Evolutionary conservation across 2,329 filamentous ascomycete species (phyloP), one percentile per base, ranked within the genome.

Genomic region (Apiospora saccharicola): DNA sequence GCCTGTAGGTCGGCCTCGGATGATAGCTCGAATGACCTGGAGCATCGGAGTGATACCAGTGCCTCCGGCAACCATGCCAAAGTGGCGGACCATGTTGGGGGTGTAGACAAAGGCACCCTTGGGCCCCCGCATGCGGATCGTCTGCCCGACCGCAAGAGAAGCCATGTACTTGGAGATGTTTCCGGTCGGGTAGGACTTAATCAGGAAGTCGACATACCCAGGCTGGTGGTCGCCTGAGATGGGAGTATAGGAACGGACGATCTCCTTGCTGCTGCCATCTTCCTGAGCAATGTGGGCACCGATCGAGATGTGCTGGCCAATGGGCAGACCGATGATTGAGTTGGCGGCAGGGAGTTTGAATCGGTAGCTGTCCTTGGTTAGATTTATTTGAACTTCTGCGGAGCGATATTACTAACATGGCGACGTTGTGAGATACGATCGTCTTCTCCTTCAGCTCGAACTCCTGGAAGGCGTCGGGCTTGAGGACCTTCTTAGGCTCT

Each of bases 31-130:
- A 82, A 98, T 91, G 78, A 99, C 91, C 87, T 99, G 96, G 75
- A 98, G 90, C 96, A 99, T 99, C 74, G 96, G 96, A 13, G 96
- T 98, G 83, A 99, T 98, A 78, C 96, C 96, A 46, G 96, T 98
- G 76, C 96, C 96, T 77, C 96, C 96, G 75, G 96, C 95, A 81
- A 99, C 94, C 96, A 99, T 99, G 81, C 95, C 96, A 77, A 99
- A 97, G 84, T 94, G 94, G 76, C 94, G 92, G 78, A 96, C 94
- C 93, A 99, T 96, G 88, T 98, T 98, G 78, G 96, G 95, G 24
- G 92, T 94, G 86, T 99, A 99, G 75, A 97, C 94, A 89, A 99
- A 98, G 78, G 96, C 96, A 78, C 96, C 96, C 89, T 98, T 98
- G 83, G 96, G 96, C 13, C 96, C 96, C 79, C 90, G 92, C 79